These are phyloP conservation scores for Phaeosphaeria sp. DNA, from an alignment of 2,329 filamentous ascomycete species.

Conservation along the genomic window DNA sequence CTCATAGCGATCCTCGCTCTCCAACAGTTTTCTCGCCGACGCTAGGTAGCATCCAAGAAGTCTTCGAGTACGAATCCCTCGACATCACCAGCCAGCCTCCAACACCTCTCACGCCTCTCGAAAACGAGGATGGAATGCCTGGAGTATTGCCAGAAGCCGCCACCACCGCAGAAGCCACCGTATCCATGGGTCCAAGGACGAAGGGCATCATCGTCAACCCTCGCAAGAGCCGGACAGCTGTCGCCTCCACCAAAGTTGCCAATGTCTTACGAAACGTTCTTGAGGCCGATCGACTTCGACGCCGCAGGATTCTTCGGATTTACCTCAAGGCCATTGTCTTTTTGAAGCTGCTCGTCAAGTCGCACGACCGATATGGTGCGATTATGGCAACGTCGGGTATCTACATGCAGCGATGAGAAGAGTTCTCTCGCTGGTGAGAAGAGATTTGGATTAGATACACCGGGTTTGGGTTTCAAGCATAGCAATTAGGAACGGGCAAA, in stretches of 20 bases:
- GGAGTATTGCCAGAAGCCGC: slow-evolving; percentile 27
- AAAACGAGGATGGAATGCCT: slow-evolving; percentile 11
- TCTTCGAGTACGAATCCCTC: slow-evolving; percentile 31
- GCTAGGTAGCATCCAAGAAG: slow-evolving; percentile 33
- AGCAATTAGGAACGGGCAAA: neutral
- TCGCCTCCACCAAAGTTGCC: slow-evolving; percentile 11
- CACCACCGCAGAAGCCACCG: slow-evolving; percentile 21
- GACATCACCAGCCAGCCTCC: slow-evolving; percentile 9
- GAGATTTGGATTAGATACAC: neutral
- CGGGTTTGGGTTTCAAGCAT: neutral
- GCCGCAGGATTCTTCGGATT: slow-evolving; percentile 24
- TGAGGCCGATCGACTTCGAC: slow-evolving; percentile 29
- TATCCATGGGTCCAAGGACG: slow-evolving; percentile 23
- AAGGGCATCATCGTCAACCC: slow-evolving; percentile 30
- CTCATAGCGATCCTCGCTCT: slow-evolving; percentile 20
- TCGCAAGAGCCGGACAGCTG: slow-evolving; percentile 14
- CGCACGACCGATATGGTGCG: slow-evolving; percentile 33
- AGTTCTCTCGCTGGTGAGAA: too few relatives aligned
- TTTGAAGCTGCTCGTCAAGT: slow-evolving; percentile 28
- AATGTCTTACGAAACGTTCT: slow-evolving; percentile 29
- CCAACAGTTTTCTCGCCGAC: slow-evolving; percentile 29
- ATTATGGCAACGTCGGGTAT: slow-evolving; percentile 34
- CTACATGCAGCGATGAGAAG: slow-evolving; percentile 33
- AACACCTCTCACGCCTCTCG: slow-evolving; percentile 18
- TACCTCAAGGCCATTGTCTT: slow-evolving; percentile 35